Conservation (phyloP, 768 basidiomycete genomes). For the Russula ochroleuca region DNA sequence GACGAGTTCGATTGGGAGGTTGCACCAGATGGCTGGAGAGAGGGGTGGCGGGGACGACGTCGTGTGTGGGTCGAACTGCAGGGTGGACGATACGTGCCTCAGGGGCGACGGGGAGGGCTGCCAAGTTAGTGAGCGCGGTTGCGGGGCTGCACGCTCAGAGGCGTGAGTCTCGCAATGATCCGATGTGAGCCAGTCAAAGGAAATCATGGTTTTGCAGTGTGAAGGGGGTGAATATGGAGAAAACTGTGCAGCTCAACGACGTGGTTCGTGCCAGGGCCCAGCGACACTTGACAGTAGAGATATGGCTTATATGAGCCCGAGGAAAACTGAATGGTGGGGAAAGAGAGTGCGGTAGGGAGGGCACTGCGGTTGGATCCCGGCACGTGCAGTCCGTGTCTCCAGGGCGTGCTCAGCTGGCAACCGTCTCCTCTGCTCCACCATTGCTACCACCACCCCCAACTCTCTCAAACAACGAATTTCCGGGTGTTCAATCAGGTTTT, state of each 20-base stretch:
- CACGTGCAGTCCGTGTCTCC: slow-evolving; percentile 1
- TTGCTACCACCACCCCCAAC: neutral
- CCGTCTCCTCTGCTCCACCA: neutral
- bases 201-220: slow-evolving; percentile 9
- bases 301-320: neutral
- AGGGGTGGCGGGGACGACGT: slow-evolving; percentile 4
- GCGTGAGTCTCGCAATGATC: slow-evolving; percentile 3
- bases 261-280: neutral
- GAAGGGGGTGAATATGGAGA: neutral
- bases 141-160: slow-evolving; percentile 2
- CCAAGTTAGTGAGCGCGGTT: slow-evolving; percentile 21
- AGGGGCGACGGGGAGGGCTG: slow-evolving; percentile 22
- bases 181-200: slow-evolving; percentile 9
- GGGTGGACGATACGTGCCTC: slow-evolving; percentile 9
- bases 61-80: neutral
- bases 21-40: slow-evolving; percentile 15
- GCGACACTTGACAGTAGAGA: neutral
- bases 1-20: slow-evolving; percentile 26
- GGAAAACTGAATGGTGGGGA: too few relatives aligned
- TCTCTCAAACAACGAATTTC: neutral
- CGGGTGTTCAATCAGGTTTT: slow-evolving; percentile 20
- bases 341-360: too few relatives aligned
- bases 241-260: neutral
- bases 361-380: neutral
- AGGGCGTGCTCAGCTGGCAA: neutral